phyloP scores from a whole-genome alignment of 371 early-diverging fungal genomes.

The Mortierella polycephala region DNA sequence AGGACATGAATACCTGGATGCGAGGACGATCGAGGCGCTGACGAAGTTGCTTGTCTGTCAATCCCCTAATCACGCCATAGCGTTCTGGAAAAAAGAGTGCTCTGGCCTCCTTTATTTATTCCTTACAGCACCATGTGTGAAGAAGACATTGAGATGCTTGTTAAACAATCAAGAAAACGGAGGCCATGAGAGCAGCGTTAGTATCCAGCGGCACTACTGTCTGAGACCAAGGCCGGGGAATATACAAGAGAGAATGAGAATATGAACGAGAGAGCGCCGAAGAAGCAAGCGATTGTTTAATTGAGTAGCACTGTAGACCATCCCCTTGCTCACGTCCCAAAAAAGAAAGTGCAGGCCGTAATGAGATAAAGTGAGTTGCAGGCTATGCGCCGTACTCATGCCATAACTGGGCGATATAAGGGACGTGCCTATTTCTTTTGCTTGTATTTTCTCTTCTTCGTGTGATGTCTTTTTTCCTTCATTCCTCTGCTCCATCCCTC shows the following conservation, averaged over 20 bases:
- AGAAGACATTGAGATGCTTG: background rate
- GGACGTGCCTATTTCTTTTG: too few species aligned
- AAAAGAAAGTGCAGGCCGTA: background rate
- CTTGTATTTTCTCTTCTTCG: too few species aligned
- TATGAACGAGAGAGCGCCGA: background rate
- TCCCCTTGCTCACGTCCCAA: background rate
- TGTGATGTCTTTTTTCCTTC: too few species aligned
- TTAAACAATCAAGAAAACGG: constrained; percentile 1
- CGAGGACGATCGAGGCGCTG: too few species aligned
- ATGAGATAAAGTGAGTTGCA: too few species aligned
- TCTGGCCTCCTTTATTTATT: background rate
- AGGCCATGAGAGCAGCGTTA: background rate
- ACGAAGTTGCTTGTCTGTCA: background rate
- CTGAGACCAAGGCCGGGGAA: background rate
- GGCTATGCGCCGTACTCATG: too few species aligned
- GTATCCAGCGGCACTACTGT: background rate
- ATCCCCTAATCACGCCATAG: background rate
- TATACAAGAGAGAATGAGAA: background rate
- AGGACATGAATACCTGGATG: too few species aligned
- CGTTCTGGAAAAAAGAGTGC: background rate
- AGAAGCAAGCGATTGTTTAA: too few species aligned
- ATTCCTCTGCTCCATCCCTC: too few species aligned
- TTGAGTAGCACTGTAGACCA: too few species aligned
- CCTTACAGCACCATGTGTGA: background rate
- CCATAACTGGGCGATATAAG: too few species aligned